These are phyloP conservation scores for Plasmodium fragile DNA, from an alignment of 169 alveolate genomes.

Conservation along the genomic window DNA sequence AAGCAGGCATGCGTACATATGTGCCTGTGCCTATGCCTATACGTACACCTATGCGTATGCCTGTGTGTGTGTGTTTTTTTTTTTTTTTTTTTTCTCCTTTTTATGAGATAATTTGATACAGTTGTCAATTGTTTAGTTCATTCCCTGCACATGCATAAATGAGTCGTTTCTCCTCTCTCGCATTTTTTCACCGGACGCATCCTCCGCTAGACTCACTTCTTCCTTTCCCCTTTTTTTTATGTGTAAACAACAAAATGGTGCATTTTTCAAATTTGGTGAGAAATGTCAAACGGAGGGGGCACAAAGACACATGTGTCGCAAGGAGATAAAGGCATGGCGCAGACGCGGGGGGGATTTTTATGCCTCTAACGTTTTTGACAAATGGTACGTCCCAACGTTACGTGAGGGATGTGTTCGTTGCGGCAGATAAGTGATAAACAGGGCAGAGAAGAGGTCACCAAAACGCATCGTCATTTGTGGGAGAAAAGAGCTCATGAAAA, in stretches of 20 bases:
- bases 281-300: not conserved
- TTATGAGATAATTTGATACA: conserved; percentile 1
- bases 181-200: not conserved
- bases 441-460: not conserved
- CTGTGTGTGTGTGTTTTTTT: not conserved
- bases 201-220: not conserved
- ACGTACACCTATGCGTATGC: not conserved
- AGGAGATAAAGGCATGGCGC: not conserved
- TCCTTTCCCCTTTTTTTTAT: conserved; percentile 15
- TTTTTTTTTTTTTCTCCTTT: not conserved
- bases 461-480: not conserved
- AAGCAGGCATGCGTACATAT: not conserved
- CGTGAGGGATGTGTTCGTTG: not conserved
- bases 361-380: not conserved
- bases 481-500: not conserved
- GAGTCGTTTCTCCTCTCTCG: not conserved
- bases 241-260: not conserved
- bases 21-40: not conserved
- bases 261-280: conserved; percentile 7
- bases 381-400: not conserved
- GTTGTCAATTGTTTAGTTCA: conserved; percentile 43
- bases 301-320: not conserved
- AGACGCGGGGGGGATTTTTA: not conserved
- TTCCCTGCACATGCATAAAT: not conserved
- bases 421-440: not conserved